Base-by-base conservation (phyloP, 371 early-diverging fungal species). In the Furculomyces boomerangus region DNA sequence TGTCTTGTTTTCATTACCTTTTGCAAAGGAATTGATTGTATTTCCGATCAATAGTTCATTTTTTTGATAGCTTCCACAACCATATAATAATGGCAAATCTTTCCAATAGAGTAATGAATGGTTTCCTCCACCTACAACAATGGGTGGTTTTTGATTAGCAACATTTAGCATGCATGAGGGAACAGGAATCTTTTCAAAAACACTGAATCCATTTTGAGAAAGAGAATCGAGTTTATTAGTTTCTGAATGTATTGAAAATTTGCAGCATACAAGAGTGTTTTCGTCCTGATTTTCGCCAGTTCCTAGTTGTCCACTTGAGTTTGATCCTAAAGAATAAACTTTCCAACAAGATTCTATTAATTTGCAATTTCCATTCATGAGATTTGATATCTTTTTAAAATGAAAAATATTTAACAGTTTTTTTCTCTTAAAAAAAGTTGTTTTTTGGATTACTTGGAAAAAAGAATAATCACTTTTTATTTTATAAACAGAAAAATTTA, bases 51-150 rank as follows among this genome's bases (percentile, higher is more conserved):
- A 16, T n/a, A 67, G 59, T 52, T 68, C 59, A 14, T 62, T 62
- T 27, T 61, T 51, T 14, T 16, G 2, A 49, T 64, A 58, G 3
- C 55, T 57, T 1, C 69, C 69, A 35, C 68, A 54, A 18, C 39
- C 67, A 16, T 47, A 52, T 39, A 67, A 39, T 0, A 29, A 29
- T 1, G 35, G 20, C 10, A 64, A 62, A 10, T 53, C 51, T 0
- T 31, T 51, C 24, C 59, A 30, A 60, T 60, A 61, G 1, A 50
- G 56, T 24, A 61, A 61, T 25, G 65, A 54, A 28, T 68, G 69
- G 62, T 68, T 68, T 1, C 69, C 69, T 30, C 69, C 69, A 7
- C 69, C 69, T 5, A 39, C 28, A 2, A 60, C 32, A 8, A 53
- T n/a, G 3, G 53, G 53, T 13, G 53, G 43, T 5, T 27, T 25